Evolutionary conservation across 192 early-diverging fungal genomes (phyloP), one percentile per base, ranked within the genome.

Genomic region (Hyaloraphidium curvatum): DNA sequence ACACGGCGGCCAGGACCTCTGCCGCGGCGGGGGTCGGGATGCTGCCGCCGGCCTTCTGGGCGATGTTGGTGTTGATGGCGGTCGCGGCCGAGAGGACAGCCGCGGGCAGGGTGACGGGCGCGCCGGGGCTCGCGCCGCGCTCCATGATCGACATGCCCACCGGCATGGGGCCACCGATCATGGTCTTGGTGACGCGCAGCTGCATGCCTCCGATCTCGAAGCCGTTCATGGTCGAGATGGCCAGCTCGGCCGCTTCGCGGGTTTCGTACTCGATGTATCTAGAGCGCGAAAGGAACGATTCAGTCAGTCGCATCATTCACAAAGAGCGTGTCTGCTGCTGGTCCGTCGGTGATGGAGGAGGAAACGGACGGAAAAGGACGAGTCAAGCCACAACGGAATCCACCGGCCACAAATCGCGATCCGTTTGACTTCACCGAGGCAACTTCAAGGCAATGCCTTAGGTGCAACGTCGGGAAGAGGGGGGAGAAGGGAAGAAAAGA

Each of bases 211-310:
- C 79, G 48, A 91, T 62, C 58, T 78, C 77, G 53, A 91, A 83
- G 30, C 77, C 73, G 60, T 86, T 84, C 80, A 86, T 82, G 9
- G 77, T 69, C 21, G 56, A 52, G 1, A 76, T 72, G 0, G 84
- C 74, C 35, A 73, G 72, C 39, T 68, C 68, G 3, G 86, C 80
- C 9, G 57, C 37, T 16, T 23, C 23, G 30, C 62, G 63, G 1
- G 73, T 66, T 21, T 69, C 76, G 69, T 84, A 91, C 67, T 89
- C 79, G 41, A 91, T 77, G 53, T 80, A 91, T 16, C 79, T 82
- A 67, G 30, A 27, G 27, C 25, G 55, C 31, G 14, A 59, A 17
- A 30, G 17, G 52, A 37, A 11, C 54, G n/a, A n/a, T n/a, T n/a
- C n/a, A n/a, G n/a, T n/a, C n/a, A n/a, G n/a, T n/a, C n/a, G n/a